A percentile compares a stretch with the other conserved stretches of the same genome.
These are phyloP conservation scores for Pythium coloratum DNA, from an alignment of 352 stramenopile species.

Conservation along the genomic window DNA sequence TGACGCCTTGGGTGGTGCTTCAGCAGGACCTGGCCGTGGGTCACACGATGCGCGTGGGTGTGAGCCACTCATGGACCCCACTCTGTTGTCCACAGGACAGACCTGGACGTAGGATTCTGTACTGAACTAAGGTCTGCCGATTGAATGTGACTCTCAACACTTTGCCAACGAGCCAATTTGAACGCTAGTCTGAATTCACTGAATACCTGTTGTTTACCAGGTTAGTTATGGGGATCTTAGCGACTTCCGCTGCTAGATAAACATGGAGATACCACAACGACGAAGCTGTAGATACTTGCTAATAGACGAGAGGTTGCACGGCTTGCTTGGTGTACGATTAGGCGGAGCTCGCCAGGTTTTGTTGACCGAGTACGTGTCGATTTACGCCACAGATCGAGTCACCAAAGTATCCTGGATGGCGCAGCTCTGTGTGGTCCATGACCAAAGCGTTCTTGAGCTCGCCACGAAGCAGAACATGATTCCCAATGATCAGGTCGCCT, in stretches of 20 bases:
- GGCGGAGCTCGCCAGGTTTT: neutral
- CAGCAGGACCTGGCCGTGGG: neutral
- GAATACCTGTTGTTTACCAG: neutral
- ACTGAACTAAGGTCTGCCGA: no score
- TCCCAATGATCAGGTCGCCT: constrained; percentile 63
- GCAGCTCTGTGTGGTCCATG: constrained; percentile 71
- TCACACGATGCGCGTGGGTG: neutral
- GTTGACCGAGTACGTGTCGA: neutral
- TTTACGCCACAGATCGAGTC: constrained; percentile 75
- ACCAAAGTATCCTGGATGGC: constrained; percentile 72
- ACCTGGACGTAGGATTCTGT: no score
- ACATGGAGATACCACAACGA: neutral
- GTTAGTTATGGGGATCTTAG: neutral
- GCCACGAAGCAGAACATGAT: constrained; percentile 58
- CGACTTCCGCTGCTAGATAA: neutral
- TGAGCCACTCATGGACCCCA: no score
- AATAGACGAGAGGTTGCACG: neutral
- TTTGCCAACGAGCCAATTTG: no score
- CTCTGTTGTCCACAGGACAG: no score
- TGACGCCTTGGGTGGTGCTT: neutral
- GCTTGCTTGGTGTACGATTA: neutral
- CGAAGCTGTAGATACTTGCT: neutral
- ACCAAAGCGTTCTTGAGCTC: constrained; percentile 77
- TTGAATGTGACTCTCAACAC: no score
- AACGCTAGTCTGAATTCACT: no score